Base-by-base conservation (phyloP, 2,329 filamentous ascomycete species). In the Beauveria brongniartii region DNA sequence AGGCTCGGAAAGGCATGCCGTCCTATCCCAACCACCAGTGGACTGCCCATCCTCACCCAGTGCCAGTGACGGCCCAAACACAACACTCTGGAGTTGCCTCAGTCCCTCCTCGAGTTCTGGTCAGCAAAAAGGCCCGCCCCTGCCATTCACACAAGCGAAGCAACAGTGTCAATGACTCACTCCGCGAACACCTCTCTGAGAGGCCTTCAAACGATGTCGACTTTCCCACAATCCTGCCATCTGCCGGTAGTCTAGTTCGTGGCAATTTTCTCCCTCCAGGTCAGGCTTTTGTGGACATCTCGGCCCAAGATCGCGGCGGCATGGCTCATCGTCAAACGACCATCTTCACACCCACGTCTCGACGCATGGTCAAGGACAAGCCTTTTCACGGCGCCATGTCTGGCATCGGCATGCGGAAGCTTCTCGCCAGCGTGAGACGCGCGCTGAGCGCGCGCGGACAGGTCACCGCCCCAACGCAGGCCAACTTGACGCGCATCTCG, bases 371-470 rank as follows among this genome's bases (percentile, higher is more conserved):
- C 47, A 85, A 82, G 65, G 74, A 75, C 14, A 70, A 72, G 28
- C 77, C 77, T 1, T 80, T 79, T 9, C 81, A 80, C 47, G 83
- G 82, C 16, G 83, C 82, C 59, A 84, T 87, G 81, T 86, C 82
- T 10, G 81, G 84, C 52, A 88, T 89, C 37, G 91, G 90, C 3
- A 90, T 97, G 81, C 92, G 88, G 72, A 94, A 87, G 67, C 82
- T 97, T 0, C 81, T 99, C 55, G 90, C 92, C 7, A 93, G 90
- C 64, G 90, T 97, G 43, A 88, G 92, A 20, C 86, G 91, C 64
- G 92, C 88, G 6, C 73, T 97, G 54, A 91, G 91, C 70, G 90
- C 80, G 16, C 76, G 74, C 59, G 78, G 76, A 1, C 80, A 78
- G 62, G 73, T 71, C 5, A 63, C 75, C 14, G 75, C 77, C 16